Evolutionary conservation across 1,284 basidiomycete species (phyloP), one percentile per base, ranked within the genome.

Genomic region (Ceratobasidium sp.): DNA sequence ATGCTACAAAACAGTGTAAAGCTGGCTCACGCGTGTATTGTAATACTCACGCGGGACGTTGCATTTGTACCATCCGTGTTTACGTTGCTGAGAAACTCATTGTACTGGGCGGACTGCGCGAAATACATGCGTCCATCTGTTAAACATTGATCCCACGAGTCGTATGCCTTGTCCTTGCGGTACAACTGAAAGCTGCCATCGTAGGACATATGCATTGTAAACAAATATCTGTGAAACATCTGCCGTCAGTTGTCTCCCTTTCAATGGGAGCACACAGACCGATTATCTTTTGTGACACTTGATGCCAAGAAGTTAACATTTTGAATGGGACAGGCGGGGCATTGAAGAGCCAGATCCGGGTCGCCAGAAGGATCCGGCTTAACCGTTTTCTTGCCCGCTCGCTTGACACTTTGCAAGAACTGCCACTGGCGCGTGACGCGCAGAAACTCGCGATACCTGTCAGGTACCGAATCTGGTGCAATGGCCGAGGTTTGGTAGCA

Each of bases 111-210:
- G 4, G 46, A 3, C 33, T 33, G 3, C 1, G 40, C 71, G 48
- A 65, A 75, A n/a, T 75, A 75, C 46, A n/a, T 65, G 13, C 28
- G 20, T 3, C 48, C 48, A 5, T 54, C 26, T 12, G 44, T 65
- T 4, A 75, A 54, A 26, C 61, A 75, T 4, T 50, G 3, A 33
- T 75, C 61, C 42, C 48, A 38, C 9, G 20, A 6, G 33, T 75
- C 48, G n/a, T 33, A 23, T 3, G 42, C 44, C 48, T 75, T 75
- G 61, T n/a, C 28, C 61, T 75, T 75, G 5, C 61, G 46, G 3
- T 50, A 38, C 6, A 50, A n/a, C 28, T 50, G 46, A 15, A 65
- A 64, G 61, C 48, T 75, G 4, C 71, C 61, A 26, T 75, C 61
- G 33, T 46, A 75, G 28, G 61, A 65, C 10, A 75, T 23, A 4